Base-by-base conservation (phyloP, 805 yeast species). In the Hanseniaspora lachancei region DNA sequence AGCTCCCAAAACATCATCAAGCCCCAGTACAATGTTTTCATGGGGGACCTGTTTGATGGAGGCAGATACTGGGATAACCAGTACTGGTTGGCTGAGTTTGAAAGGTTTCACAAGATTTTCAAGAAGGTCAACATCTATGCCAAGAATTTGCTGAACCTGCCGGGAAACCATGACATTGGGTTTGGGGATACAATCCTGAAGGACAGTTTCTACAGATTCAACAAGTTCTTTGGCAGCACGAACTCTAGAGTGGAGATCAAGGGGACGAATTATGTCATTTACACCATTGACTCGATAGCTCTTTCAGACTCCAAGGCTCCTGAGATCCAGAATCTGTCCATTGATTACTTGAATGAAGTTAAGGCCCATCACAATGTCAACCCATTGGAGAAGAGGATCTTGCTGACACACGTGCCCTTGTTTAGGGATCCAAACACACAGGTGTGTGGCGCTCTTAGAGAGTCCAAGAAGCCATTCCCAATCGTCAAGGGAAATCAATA, bases 141-240 rank as follows among this genome's bases (percentile, higher is more conserved):
- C 51, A 65, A 66, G 44, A 72, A 75, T 2, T 61, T 73, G 20
- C 66, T 71, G 72, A 70, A 74, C n/a, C 62, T 77, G 35, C 96
- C 96, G 0, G 99, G 98, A 1, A 93, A 93, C 65, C 99, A 93
- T 66, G 99, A 93, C 66, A 87, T 95, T 60, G 99, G 99, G 0
- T 91, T 84, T 69, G 96, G 93, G 32, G 78, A 81, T 58, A 79
- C 81, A 0, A 79, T 93, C 16, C 73, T 79, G 18, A 73, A 75
- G 27, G 68, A 73, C 0, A 79, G 82, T 24, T 68, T 77, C 47
- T 68, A 77, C 38, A 70, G 97, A 60, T 93, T 89, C 68, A 70
- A 76, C 41, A 70, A 81, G 1, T 76, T 73, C 64, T 91, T 88
- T 67, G 98, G 97, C 1, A 79, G 79, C 42, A 71, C 93, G 0